Conservation (phyloP, 495 filamentous ascomycete species). For the Penicillium steckii region DNA sequence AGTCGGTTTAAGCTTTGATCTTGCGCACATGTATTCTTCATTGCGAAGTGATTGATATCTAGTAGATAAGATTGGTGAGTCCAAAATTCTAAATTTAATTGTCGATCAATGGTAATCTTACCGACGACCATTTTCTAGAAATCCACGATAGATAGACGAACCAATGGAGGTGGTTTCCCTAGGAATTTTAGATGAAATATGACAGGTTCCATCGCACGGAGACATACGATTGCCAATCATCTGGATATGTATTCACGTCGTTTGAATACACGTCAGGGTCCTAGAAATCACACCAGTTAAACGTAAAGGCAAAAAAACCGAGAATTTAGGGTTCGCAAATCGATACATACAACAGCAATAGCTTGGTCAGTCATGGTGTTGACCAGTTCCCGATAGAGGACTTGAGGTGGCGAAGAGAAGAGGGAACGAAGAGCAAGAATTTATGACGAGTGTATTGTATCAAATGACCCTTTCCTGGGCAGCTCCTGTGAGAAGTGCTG, state of each 20-base stretch:
- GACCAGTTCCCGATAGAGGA: not conserved
- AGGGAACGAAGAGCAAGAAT: not conserved
- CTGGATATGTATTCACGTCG: slow-evolving; percentile 5
- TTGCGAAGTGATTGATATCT: slow-evolving; percentile 20
- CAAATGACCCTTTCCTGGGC: not conserved
- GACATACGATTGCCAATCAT: slow-evolving; percentile 22
- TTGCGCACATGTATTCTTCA: slow-evolving; percentile 14
- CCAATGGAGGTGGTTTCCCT: slow-evolving; percentile 18
- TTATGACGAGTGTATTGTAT: not conserved
- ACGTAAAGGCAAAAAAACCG: too few relatives aligned
- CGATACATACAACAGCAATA: slow-evolving; percentile 4
- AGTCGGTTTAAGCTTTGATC: not conserved
- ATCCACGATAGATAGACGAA: slow-evolving; percentile 19
- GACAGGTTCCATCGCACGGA: not conserved
- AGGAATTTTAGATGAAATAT: not conserved
- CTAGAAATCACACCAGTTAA: not conserved
- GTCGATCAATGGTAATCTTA: not conserved
- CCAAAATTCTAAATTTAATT: not conserved
- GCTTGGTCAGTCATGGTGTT: not conserved
- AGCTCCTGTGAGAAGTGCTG: not conserved
- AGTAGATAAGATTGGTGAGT: not conserved
- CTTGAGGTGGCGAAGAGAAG: not conserved
- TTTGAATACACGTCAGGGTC: slow-evolving; percentile 15
- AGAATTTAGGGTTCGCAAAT: too few relatives aligned
- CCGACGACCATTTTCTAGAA: slow-evolving; percentile 21